Evolutionary conservation across 345 rosid species (phyloP).

Genomic region (Anacardium occidentale): DNA sequence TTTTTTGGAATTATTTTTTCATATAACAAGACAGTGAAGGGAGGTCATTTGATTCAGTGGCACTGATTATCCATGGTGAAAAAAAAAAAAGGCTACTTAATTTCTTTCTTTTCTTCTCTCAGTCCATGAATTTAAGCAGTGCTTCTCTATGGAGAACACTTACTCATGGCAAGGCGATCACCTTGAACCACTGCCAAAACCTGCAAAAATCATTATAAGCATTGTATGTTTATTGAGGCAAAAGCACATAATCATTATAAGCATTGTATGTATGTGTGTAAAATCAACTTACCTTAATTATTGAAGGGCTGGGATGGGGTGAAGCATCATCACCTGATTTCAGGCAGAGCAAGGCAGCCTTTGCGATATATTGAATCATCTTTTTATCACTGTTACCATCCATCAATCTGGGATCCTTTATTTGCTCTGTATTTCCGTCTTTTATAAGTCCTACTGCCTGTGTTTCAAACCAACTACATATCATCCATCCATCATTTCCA

Average conservation of each 20-base stretch:
- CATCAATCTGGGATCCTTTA: slow-evolving; percentile 36
- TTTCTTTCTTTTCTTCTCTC: not conserved
- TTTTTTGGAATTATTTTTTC: not conserved
- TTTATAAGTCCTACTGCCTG: slow-evolving; percentile 43
- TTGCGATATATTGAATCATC: slow-evolving; percentile 28
- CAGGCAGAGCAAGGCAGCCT: slow-evolving; percentile 49
- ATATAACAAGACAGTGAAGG: slow-evolving; percentile 10
- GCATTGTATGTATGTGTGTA: not conserved
- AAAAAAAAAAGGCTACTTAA: no score
- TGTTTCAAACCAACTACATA: not conserved
- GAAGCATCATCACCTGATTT: slow-evolving; percentile 23
- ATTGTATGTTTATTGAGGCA: not conserved
- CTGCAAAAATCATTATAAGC: slow-evolving; percentile 25
- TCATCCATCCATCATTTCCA: no score
- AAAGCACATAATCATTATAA: not conserved
- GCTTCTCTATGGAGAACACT: not conserved
- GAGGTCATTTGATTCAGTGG: not conserved
- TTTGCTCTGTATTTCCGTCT: slow-evolving; percentile 19
- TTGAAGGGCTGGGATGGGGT: slow-evolving; percentile 16
- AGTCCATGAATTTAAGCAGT: not conserved
- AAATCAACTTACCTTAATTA: slow-evolving; percentile 33
- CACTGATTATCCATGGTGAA: not conserved
- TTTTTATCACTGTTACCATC: slow-evolving; percentile 26
- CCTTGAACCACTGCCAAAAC: slow-evolving; percentile 52
- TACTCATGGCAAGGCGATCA: slow-evolving; percentile 22